Base-by-base conservation (phyloP, 2,329 filamentous ascomycete genomes). In the Fusarium odoratissimum region DNA sequence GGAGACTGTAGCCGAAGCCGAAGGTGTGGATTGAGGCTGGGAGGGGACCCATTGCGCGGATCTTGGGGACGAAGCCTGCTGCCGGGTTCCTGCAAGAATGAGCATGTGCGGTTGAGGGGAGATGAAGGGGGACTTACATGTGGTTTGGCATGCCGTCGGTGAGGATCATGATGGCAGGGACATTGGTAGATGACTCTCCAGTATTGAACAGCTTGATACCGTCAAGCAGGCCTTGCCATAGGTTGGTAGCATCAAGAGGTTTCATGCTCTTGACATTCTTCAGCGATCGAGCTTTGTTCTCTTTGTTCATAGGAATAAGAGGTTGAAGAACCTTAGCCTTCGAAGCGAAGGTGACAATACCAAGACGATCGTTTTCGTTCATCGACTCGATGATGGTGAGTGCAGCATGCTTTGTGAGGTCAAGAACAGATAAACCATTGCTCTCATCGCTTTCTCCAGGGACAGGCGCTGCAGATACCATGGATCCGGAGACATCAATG, bases 401-500 rank as follows among this genome's bases (percentile, higher is more conserved):
- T 3, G 88, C 86, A 2, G 89, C 88, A 72, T 91, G 89, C 74
- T 90, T 91, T 45, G 86, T 86, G 28, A 91, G 82, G 71, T 91
- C 90, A 28, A 91, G 77, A 4, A 91, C 83, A 0, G 85, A 86
- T 1, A 91, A 79, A 0, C 88, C 88, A 3, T 84, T 84, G 25
- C 83, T 76, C 69, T 90, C 87, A 60, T 86, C 67, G 21, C 79
- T 75, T 10, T 84, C 81, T 19, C 83, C 84, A 0, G 88, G 86
- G 0, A 86, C 82, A 0, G 85, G 86, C 1, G 89, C 89, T 3
- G 79, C 72, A 0, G 66, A 58, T 2, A 65, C 56, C 89, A 91
- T 91, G 79, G 88, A 90, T 0, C 82, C 83, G 1, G 89, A 91
- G 19, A 90, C 83, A 75, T 91, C 89, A 60, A 91, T 90, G 21